Evolutionary conservation across 305 asterid species (phyloP).

Genomic region (Fraxinus floribunda): DNA sequence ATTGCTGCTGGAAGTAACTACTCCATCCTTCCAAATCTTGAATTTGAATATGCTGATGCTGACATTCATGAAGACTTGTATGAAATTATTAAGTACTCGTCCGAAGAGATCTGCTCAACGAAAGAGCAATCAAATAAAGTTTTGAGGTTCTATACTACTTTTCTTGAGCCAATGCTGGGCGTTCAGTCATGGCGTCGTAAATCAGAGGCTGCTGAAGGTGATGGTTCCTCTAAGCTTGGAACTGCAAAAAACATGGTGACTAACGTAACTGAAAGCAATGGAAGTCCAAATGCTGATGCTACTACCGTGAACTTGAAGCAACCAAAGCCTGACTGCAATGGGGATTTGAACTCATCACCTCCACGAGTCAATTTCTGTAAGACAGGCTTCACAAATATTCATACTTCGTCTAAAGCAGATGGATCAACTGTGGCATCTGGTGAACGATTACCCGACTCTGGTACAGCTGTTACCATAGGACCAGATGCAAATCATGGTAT

Average conservation of each 20-base stretch:
- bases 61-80: constrained; percentile 85
- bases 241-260: constrained; percentile 37
- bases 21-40: constrained; percentile 63
- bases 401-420: constrained; percentile 46
- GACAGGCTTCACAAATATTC: constrained; percentile 44
- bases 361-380: constrained; percentile 39
- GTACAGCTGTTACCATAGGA: constrained; percentile 38
- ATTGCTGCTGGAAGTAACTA: constrained; percentile 86
- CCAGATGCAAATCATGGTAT: constrained; percentile 53
- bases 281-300: constrained; percentile 56
- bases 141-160: constrained; percentile 81
- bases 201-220: constrained; percentile 52
- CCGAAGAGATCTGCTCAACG: constrained; percentile 90
- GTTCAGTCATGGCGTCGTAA: constrained; percentile 53
- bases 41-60: constrained; percentile 69
- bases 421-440: constrained; percentile 40
- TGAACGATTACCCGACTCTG: constrained; percentile 49
- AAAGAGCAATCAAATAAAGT: constrained; percentile 82
- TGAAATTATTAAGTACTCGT: constrained; percentile 80
- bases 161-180: constrained; percentile 85
- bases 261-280: constrained; percentile 55
- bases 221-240: constrained; percentile 42
- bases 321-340: constrained; percentile 54
- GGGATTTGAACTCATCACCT: constrained; percentile 56
- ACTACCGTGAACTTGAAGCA: constrained; percentile 49